Percentiles rank a stretch among this genome's conserved stretches.
Evolutionary conservation across 768 basidiomycete species (phyloP).

Genomic region (Collybia sp.): DNA sequence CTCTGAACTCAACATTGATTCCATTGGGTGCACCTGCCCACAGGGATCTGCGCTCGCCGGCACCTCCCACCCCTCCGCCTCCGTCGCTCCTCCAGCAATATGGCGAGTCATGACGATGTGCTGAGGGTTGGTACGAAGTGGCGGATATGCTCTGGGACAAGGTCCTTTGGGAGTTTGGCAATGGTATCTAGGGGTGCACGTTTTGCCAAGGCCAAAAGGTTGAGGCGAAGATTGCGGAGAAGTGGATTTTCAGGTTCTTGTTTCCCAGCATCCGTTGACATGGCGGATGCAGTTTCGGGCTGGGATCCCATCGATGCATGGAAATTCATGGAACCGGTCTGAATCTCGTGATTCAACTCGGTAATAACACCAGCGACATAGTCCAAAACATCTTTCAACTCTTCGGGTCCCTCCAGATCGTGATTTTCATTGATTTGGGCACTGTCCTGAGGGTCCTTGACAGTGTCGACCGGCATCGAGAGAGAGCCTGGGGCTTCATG

Average conservation of each 20-base stretch:
- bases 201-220: conserved; percentile 73
- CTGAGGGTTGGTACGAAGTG: conserved; percentile 55
- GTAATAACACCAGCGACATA: conserved; percentile 52
- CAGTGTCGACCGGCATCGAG: conserved; percentile 1
- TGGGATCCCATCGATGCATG: conserved; percentile 4
- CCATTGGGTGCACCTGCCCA: too few species aligned
- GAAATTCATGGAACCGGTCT: conserved; percentile 8
- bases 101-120: conserved; percentile 7
- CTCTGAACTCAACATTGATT: too few species aligned
- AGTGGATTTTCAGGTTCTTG: conserved; percentile 38
- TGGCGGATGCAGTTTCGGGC: too few species aligned
- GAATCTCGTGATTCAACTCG: conserved; percentile 30
- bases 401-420: conserved; percentile 38
- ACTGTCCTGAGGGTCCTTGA: conserved; percentile 2
- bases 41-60: too few species aligned
- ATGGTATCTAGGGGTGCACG: conserved; percentile 73
- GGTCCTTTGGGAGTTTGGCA: conserved; percentile 53
- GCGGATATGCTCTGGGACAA: conserved; percentile 64
- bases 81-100: too few species aligned
- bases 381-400: conserved; percentile 52
- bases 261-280: not conserved
- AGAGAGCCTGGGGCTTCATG: not conserved
- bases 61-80: too few species aligned
- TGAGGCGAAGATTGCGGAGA: conserved; percentile 59
- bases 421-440: conserved; percentile 14